Percentiles rank a stretch among this genome's conserved stretches.
Conservation (phyloP, 2,329 filamentous ascomycete species). For the Penicillium sp. region DNA sequence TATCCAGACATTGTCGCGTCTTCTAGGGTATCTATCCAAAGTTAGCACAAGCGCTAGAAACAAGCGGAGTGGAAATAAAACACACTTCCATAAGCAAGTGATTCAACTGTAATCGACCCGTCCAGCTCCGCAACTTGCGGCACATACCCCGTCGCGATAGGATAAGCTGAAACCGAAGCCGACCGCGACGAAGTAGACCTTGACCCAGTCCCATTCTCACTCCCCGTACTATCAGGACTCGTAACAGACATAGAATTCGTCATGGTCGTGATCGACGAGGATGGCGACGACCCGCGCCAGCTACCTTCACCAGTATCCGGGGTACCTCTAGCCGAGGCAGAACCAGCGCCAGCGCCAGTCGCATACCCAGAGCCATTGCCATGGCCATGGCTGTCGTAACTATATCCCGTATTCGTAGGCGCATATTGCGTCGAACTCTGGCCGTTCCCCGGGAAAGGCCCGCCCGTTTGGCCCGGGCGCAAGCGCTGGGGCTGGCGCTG, state of each 20-base stretch:
- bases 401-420: not conserved
- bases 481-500: not conserved
- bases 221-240: constrained; percentile 25
- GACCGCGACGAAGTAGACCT: constrained; percentile 1
- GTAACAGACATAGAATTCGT: constrained; percentile 18
- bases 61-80: not conserved
- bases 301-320: constrained; percentile 11
- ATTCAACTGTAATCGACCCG: constrained; percentile 1
- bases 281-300: constrained; percentile 21
- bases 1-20: not conserved
- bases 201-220: constrained; percentile 10
- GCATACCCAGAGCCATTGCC: not conserved
- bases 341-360: not conserved
- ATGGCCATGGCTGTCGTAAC: not conserved
- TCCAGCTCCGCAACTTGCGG: constrained; percentile 10
- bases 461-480: not conserved
- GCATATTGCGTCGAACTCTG: not conserved
- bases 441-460: not conserved
- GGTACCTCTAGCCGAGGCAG: not conserved
- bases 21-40: not conserved
- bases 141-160: constrained; percentile 10
- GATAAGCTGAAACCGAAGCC: constrained; percentile 4
- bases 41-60: not conserved
- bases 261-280: constrained; percentile 17
- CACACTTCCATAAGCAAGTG: constrained; percentile 7